A percentile compares a stretch with the other conserved stretches of the same genome.
Conservation (phyloP, 495 filamentous ascomycete genomes). For the Aspergillus heteromorphus region DNA sequence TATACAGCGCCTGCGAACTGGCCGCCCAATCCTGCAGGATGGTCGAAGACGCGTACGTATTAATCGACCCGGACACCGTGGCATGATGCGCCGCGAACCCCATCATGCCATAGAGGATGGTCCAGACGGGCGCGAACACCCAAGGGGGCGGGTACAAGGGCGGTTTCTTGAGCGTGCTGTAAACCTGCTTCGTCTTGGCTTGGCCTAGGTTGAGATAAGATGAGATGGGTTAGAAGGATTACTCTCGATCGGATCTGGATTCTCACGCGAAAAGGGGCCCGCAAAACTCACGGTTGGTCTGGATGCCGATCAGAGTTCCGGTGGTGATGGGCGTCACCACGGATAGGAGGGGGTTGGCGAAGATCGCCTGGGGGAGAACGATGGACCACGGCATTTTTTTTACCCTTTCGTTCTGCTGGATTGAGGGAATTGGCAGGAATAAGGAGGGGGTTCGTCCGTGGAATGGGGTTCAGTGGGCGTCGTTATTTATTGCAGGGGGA, state of each 20-base stretch:
- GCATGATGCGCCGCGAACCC: slow-evolving; percentile 79
- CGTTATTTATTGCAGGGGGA: background rate
- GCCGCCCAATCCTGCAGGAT: slow-evolving; percentile 21
- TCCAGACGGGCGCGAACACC: slow-evolving; percentile 85
- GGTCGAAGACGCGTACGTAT: slow-evolving; percentile 29
- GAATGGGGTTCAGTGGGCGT: background rate
- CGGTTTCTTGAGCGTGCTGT: slow-evolving; percentile 68
- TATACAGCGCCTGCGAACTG: slow-evolving; percentile 60
- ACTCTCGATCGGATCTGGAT: background rate
- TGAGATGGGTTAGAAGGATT: background rate
- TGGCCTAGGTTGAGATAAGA: slow-evolving; percentile 30
- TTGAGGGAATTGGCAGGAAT: background rate
- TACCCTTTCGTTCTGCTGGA: background rate
- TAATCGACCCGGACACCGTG: slow-evolving; percentile 49
- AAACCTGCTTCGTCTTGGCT: slow-evolving; percentile 54
- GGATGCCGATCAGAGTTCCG: slow-evolving; percentile 27
- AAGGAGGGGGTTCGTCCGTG: background rate
- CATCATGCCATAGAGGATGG: slow-evolving; percentile 78
- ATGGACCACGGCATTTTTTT: slow-evolving; percentile 34
- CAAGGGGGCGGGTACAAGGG: slow-evolving; percentile 72
- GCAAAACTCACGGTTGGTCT: slow-evolving; percentile 27
- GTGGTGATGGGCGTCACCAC: slow-evolving; percentile 29
- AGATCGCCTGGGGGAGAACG: slow-evolving; percentile 28
- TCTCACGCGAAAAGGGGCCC: background rate
- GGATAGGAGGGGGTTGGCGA: slow-evolving; percentile 30